A percentile compares a stretch with the other conserved stretches of the same genome.
phyloP scores from a whole-genome alignment of 2,329 filamentous ascomycete species.

The Aspergillus alliaceus region DNA sequence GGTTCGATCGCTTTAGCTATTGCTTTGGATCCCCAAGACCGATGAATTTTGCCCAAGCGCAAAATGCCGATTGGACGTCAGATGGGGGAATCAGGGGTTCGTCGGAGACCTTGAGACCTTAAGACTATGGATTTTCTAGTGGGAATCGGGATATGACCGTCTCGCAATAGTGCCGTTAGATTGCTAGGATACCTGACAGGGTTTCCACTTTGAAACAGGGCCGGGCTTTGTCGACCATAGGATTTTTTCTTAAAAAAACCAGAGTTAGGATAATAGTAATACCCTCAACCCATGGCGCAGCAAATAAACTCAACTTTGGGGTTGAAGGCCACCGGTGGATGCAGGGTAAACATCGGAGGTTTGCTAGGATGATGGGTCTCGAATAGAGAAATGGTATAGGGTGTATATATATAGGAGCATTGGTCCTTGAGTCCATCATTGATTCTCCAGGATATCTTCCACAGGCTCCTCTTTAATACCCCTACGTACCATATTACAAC shows the following conservation, averaged over 20 bases:
- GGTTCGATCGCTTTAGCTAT: no score
- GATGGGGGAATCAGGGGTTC: background rate
- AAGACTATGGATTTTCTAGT: background rate
- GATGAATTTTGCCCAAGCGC: constrained; percentile 4
- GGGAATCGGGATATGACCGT: background rate
- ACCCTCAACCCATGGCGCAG: background rate
- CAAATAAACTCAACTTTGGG: background rate
- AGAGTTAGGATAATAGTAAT: no score
- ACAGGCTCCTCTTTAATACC: background rate
- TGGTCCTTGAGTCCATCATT: background rate
- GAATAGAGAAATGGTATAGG: background rate
- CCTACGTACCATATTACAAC: background rate
- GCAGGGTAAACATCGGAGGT: background rate
- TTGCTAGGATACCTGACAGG: background rate
- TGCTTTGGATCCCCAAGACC: no score
- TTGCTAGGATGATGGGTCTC: background rate
- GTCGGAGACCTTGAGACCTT: background rate
- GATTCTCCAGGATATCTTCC: background rate
- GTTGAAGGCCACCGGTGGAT: background rate
- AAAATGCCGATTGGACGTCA: constrained; percentile 8
- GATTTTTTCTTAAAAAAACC: no score
- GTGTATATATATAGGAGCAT: background rate
- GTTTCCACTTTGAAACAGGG: constrained; percentile 1
- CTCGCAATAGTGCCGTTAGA: background rate
- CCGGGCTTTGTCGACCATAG: no score